These are phyloP conservation scores for Xerophyta viscosa DNA, from an alignment of 106 monocot genomes.

Conservation along the genomic window DNA sequence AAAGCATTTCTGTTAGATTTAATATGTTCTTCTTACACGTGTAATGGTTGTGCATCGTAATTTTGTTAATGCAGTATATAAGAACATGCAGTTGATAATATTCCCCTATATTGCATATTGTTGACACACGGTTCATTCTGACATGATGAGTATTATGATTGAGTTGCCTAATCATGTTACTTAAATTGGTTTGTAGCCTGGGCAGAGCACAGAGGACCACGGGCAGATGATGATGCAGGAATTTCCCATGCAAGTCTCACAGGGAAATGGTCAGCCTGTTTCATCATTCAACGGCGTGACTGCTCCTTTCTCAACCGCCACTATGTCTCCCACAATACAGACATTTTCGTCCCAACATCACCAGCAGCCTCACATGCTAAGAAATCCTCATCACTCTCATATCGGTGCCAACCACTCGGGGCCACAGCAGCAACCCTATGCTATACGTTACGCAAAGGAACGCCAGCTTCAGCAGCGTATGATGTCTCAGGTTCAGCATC, in stretches of 20 bases:
- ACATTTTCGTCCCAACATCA: conserved; percentile 46
- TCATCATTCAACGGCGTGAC: conserved; percentile 38
- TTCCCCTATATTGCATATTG: too few relatives aligned
- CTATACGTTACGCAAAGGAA: conserved; percentile 58
- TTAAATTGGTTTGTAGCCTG: conserved; percentile 29
- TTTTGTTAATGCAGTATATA: too few relatives aligned
- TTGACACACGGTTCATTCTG: too few relatives aligned
- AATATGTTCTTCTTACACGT: too few relatives aligned
- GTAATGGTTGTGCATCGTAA: too few relatives aligned
- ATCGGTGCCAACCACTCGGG: conserved; percentile 36
- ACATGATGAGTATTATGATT: background rate
- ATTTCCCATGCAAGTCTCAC: conserved; percentile 61
- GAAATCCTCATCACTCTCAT: conserved; percentile 41
- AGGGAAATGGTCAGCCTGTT: conserved; percentile 37
- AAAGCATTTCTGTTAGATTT: too few relatives aligned
- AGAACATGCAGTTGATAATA: too few relatives aligned
- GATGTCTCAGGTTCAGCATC: conserved; percentile 42
- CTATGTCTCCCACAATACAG: conserved; percentile 28
- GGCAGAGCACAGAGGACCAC: conserved; percentile 65
- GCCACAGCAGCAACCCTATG: conserved; percentile 63
- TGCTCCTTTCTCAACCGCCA: conserved; percentile 33
- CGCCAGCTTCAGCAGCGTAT: conserved; percentile 59
- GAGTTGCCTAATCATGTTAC: background rate
- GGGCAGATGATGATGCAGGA: conserved; percentile 82
- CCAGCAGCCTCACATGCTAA: conserved; percentile 49